Conservation (phyloP, 2,329 filamentous ascomycete genomes). For the Clonostachys byssicola region DNA sequence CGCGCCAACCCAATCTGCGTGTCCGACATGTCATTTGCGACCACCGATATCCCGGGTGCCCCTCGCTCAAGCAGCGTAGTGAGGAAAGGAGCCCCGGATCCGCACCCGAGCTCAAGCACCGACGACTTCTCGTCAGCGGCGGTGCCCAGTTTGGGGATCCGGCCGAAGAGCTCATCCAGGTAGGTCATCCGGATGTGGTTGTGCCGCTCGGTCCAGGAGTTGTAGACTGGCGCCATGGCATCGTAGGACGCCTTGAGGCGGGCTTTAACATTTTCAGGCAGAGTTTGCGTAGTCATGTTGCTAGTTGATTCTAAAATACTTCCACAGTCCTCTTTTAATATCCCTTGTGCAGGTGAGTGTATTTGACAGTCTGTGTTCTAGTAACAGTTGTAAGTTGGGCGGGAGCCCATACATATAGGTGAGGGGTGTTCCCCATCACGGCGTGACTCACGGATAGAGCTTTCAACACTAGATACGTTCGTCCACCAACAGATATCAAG, state of each 20-base stretch:
- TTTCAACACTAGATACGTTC: no score
- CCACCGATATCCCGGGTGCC: slow-evolving; percentile 6
- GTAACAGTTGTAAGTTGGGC: no score
- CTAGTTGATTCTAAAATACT: neutral
- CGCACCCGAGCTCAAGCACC: slow-evolving; percentile 37
- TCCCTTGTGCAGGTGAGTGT: neutral
- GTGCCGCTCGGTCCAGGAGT: slow-evolving; percentile 28
- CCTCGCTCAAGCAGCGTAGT: slow-evolving; percentile 20
- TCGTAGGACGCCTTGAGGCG: slow-evolving; percentile 33
- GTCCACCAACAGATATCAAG: no score
- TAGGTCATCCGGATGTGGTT: slow-evolving; percentile 22
- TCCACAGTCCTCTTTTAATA: slow-evolving; percentile 5
- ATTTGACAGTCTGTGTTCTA: neutral
- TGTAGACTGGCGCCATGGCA: slow-evolving; percentile 30
- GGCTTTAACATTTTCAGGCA: slow-evolving; percentile 24
- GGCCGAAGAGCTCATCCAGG: slow-evolving; percentile 21
- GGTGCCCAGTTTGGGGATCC: slow-evolving; percentile 12
- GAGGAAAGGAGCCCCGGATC: slow-evolving; percentile 29
- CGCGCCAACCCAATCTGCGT: slow-evolving; percentile 26
- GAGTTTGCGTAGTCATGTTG: neutral
- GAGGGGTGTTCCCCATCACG: no score
- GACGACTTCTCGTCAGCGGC: slow-evolving; percentile 1
- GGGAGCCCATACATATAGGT: no score
- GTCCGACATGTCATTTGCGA: slow-evolving; percentile 35
- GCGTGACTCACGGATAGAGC: no score